A percentile compares a stretch with the other conserved stretches of the same genome.
These are phyloP conservation scores for Neurospora tetraspora DNA, from an alignment of 495 filamentous ascomycete species.

Conservation along the genomic window DNA sequence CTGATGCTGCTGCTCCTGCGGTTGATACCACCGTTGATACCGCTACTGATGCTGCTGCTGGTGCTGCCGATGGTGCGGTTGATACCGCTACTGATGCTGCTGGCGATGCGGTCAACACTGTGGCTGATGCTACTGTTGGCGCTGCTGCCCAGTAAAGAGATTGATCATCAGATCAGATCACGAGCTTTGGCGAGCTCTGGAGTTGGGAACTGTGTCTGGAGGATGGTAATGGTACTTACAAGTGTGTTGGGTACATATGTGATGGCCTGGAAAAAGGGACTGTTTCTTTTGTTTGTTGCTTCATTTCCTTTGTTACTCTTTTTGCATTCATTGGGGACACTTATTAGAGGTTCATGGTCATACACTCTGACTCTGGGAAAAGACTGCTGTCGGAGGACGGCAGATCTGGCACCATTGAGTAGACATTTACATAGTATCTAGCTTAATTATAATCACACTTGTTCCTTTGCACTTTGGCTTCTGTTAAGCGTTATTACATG, in stretches of 20 bases:
- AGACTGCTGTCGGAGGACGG: not conserved
- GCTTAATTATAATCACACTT: not conserved
- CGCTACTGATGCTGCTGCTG: not conserved
- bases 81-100: not conserved
- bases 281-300: not conserved
- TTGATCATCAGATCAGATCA: not conserved
- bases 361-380: not conserved
- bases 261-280: not conserved
- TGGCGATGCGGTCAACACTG: not conserved
- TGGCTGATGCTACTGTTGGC: not conserved
- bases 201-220: not conserved
- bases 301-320: not conserved
- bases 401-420: not conserved
- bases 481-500: not conserved
- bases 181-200: not conserved
- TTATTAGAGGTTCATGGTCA: not conserved
- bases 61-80: too few relatives aligned
- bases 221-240: not conserved
- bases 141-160: not conserved
- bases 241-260: not conserved
- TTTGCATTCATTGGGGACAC: not conserved
- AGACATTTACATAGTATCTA: not conserved
- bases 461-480: not conserved
- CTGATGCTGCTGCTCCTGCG: not conserved
- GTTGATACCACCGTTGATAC: too few relatives aligned